Evolutionary conservation across 208 protist genomes (phyloP).

Genomic region (Histomonas meleagridis): DNA sequence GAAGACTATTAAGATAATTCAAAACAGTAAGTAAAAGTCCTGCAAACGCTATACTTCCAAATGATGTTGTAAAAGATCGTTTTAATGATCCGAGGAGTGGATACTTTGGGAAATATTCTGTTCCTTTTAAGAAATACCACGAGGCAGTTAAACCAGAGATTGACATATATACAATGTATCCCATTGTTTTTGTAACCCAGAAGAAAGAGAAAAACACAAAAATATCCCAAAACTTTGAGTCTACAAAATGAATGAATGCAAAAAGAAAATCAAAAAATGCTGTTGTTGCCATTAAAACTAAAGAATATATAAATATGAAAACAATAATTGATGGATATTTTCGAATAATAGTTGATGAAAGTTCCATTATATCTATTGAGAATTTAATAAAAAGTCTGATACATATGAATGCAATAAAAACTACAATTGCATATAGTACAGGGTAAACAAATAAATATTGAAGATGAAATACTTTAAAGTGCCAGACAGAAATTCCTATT

Average conservation of each 20-base stretch:
- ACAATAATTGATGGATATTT: background rate
- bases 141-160: background rate
- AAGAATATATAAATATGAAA: background rate
- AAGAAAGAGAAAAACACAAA: background rate
- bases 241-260: no score
- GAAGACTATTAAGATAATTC: background rate
- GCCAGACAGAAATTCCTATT: no score
- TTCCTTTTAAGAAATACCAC: background rate
- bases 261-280: background rate
- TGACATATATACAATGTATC: background rate
- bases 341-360: background rate
- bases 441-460: background rate
- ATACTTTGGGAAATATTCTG: background rate
- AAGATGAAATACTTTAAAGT: no score
- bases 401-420: background rate
- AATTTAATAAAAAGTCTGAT: background rate
- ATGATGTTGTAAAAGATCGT: constrained; percentile 7
- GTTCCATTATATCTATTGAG: background rate
- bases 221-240: background rate
- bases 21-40: background rate
- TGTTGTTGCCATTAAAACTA: background rate
- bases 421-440: background rate
- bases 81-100: background rate
- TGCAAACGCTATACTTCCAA: background rate
- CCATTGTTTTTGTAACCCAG: background rate